These are phyloP conservation scores for Blastobotrys persicus DNA, from an alignment of 1,139 yeast species.

Conservation along the genomic window DNA sequence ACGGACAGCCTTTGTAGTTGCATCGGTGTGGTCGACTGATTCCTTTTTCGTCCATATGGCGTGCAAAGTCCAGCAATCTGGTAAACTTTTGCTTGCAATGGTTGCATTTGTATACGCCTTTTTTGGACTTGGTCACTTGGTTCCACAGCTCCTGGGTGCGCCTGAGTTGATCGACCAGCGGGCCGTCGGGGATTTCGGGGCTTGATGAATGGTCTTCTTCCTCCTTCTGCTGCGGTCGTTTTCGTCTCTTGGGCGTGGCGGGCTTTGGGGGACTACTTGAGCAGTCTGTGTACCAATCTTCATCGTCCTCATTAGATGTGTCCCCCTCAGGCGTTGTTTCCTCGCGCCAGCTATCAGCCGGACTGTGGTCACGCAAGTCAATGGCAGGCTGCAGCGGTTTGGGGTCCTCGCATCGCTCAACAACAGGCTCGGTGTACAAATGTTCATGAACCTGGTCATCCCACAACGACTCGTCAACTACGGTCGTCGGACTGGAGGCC, in stretches of 20 bases:
- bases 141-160: neutral
- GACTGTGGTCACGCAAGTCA: too few relatives aligned
- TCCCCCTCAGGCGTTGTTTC: too few relatives aligned
- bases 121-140: constrained; percentile 33
- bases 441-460: too few relatives aligned
- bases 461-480: too few relatives aligned
- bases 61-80: constrained; percentile 43
- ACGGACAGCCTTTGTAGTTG: constrained; percentile 56
- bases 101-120: constrained; percentile 51
- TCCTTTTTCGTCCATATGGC: constrained; percentile 47
- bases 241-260: neutral
- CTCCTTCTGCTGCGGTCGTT: neutral
- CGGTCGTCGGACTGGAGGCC: too few relatives aligned
- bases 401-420: too few relatives aligned
- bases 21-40: constrained; percentile 49
- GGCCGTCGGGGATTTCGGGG: neutral
- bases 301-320: too few relatives aligned
- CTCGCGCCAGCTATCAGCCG: too few relatives aligned
- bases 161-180: neutral
- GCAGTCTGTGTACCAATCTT: too few relatives aligned
- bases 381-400: too few relatives aligned
- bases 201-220: neutral
- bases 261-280: neutral
- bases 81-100: constrained; percentile 48
- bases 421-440: too few relatives aligned